Conservation (phyloP, 257 asterid species). For the Nicotiana knightiana region DNA sequence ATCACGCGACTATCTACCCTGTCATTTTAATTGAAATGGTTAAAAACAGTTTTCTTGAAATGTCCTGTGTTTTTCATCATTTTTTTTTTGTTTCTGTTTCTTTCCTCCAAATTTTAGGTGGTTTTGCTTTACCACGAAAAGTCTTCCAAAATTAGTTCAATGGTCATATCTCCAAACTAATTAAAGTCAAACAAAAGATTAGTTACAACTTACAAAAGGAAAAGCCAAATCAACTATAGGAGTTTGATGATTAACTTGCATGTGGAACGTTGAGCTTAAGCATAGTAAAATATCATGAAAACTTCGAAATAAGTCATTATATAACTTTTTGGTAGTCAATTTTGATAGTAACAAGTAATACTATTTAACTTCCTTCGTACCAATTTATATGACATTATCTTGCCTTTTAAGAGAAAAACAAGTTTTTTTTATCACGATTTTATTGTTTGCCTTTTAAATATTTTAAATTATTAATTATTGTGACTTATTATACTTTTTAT, state of each 20-base stretch:
- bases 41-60: neutral
- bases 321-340: neutral
- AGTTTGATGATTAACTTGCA: neutral
- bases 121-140: neutral
- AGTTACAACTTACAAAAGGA: neutral
- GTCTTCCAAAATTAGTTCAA: neutral
- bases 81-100: neutral
- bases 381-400: no score
- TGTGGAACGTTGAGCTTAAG: neutral
- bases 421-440: no score
- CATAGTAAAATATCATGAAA: conserved; percentile 6
- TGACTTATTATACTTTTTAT: no score
- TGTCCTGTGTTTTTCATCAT: neutral
- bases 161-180: neutral
- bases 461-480: no score
- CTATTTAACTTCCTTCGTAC: neutral
- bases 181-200: neutral
- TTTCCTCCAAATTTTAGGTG: neutral
- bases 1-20: neutral
- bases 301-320: neutral
- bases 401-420: no score
- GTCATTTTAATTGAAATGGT: neutral
- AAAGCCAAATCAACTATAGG: neutral
- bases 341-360: neutral
- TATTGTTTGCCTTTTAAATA: no score